Evolutionary conservation across 1,139 yeast species (phyloP).

Genomic region (Debaryomyces psychrophilus): DNA sequence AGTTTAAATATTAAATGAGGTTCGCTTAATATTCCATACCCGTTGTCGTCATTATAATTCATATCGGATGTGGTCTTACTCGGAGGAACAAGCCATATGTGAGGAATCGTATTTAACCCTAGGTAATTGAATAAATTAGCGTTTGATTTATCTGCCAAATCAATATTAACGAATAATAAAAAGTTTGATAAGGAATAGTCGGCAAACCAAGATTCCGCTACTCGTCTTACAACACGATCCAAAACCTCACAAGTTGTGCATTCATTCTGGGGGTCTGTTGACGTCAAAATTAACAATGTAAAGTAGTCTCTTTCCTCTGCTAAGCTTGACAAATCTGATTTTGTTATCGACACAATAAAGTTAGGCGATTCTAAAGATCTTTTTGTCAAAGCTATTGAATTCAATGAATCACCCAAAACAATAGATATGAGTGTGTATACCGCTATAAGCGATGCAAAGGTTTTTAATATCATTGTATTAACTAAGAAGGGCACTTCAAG

Average conservation of each 20-base stretch:
- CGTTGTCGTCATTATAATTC: constrained; percentile 22
- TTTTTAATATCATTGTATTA: background rate
- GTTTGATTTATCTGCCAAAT: constrained; percentile 46
- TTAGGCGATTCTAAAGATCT: constrained; percentile 21
- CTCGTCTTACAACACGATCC: constrained; percentile 32
- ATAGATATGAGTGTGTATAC: background rate
- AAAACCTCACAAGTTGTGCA: constrained; percentile 34
- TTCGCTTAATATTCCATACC: constrained; percentile 31
- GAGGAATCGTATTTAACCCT: constrained; percentile 57
- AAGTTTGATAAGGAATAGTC: constrained; percentile 43
- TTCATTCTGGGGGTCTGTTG: constrained; percentile 36
- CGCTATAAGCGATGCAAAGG: constrained; percentile 3
- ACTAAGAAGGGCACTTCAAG: background rate
- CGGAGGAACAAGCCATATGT: constrained; percentile 67
- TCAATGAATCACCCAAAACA: constrained; percentile 9
- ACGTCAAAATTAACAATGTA: constrained; percentile 39
- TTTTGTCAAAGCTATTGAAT: constrained; percentile 15
- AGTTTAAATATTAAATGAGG: constrained; percentile 36
- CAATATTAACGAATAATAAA: constrained; percentile 54
- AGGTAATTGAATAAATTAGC: constrained; percentile 40
- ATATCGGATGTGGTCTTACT: constrained; percentile 20
- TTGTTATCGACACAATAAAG: constrained; percentile 32
- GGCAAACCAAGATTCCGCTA: constrained; percentile 45
- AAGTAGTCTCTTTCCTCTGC: constrained; percentile 42
- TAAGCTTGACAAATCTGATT: constrained; percentile 34